phyloP scores from a whole-genome alignment of 805 yeast genomes.

The Huiozyma sinensis region DNA sequence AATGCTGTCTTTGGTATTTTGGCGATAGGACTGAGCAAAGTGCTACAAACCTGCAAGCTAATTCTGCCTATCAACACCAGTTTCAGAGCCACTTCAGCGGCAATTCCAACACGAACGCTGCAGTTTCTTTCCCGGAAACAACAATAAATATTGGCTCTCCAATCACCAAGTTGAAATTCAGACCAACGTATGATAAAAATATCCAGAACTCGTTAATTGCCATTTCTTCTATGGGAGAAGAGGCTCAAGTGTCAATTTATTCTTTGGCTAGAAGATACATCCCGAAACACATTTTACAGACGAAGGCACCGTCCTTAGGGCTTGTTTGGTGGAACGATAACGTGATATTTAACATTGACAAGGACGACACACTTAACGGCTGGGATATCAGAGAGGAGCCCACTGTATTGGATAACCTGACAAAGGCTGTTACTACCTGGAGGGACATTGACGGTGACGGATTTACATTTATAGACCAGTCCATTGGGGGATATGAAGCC shows the following conservation, averaged over 20 bases:
- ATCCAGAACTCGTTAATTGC: conserved; percentile 59
- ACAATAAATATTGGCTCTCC: conserved; percentile 69
- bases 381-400: conserved; percentile 27
- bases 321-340: conserved; percentile 29
- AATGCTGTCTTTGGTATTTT: conserved; percentile 27
- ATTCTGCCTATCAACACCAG: neutral
- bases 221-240: conserved; percentile 62
- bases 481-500: conserved; percentile 15
- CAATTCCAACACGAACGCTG: conserved; percentile 7
- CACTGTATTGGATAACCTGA: conserved; percentile 21
- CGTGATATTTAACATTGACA: conserved; percentile 26
- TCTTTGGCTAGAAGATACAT: conserved; percentile 59
- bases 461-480: conserved; percentile 21
- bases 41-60: neutral
- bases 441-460: conserved; percentile 30
- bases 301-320: conserved; percentile 24
- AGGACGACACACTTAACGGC: conserved; percentile 23
- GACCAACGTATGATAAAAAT: conserved; percentile 22
- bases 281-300: conserved; percentile 41
- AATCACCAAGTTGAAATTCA: conserved; percentile 42
- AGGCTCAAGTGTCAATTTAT: conserved; percentile 55
- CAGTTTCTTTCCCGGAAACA: conserved; percentile 45
- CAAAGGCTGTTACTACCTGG: conserved; percentile 23
- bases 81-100: neutral
- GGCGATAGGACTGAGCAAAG: conserved; percentile 15